These are phyloP conservation scores for Daedaleopsis nitida DNA, from an alignment of 768 basidiomycete genomes.

Conservation along the genomic window DNA sequence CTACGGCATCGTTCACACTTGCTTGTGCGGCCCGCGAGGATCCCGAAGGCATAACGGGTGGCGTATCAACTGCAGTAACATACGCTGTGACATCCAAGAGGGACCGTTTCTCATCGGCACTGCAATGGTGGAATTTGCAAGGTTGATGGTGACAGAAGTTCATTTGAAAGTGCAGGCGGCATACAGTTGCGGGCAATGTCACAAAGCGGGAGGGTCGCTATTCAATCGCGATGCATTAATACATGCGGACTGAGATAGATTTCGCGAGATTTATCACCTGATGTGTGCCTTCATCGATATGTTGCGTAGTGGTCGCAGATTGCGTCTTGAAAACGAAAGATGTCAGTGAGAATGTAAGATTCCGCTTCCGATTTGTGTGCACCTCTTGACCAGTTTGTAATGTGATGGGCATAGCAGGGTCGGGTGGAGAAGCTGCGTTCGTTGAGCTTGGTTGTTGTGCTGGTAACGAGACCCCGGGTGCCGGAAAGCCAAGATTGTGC, in stretches of 20 bases:
- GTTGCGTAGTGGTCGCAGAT: too few relatives aligned
- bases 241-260: too few relatives aligned
- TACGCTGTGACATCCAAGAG: neutral
- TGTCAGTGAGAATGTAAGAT: too few relatives aligned
- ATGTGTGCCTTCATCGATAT: too few relatives aligned
- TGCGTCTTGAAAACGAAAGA: too few relatives aligned
- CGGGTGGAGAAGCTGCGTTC: neutral
- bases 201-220: neutral
- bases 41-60: neutral
- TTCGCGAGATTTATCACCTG: neutral
- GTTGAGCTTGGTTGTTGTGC: neutral
- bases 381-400: too few relatives aligned
- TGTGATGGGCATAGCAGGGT: too few relatives aligned
- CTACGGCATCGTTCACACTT: too few relatives aligned
- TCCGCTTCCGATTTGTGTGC: too few relatives aligned
- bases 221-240: neutral
- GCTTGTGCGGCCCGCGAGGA: too few relatives aligned
- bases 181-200: neutral
- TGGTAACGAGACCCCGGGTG: neutral
- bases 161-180: neutral
- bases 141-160: neutral
- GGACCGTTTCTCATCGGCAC: neutral
- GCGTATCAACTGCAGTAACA: neutral
- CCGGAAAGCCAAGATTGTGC: neutral
- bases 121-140: neutral